phyloP scores from a whole-genome alignment of 768 basidiomycete genomes.

The Gymnopilus dilepis region DNA sequence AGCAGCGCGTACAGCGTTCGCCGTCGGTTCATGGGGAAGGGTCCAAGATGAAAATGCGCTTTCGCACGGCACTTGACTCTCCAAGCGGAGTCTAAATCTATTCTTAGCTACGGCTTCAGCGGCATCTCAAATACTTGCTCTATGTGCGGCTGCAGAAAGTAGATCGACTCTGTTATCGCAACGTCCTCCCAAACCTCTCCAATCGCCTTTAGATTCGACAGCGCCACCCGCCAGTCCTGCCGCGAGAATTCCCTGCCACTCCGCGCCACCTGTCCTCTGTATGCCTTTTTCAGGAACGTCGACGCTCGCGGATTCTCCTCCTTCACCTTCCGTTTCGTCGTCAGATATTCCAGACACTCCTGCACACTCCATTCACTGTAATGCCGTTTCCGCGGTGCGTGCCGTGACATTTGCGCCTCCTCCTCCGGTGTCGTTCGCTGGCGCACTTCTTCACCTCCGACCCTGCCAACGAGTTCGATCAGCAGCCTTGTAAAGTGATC shows the following conservation, averaged over 20 bases:
- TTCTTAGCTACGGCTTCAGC: neutral
- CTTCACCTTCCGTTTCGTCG: conserved; percentile 17
- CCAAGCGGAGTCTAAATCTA: neutral
- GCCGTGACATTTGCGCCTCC: conserved; percentile 48
- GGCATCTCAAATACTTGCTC: conserved; percentile 47
- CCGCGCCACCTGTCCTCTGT: conserved; percentile 54
- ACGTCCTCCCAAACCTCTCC: conserved; percentile 59
- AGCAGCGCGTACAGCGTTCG: conserved; percentile 50
- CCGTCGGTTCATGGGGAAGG: conserved; percentile 49
- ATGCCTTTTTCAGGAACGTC: conserved; percentile 49
- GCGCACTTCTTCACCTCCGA: conserved; percentile 53
- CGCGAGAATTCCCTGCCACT: conserved; percentile 79
- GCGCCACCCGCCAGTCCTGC: conserved; percentile 64
- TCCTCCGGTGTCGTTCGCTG: conserved; percentile 34
- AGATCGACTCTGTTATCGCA: conserved; percentile 55
- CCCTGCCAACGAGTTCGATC: conserved; percentile 57
- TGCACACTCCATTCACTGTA: conserved; percentile 56
- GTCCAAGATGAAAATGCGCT: conserved; percentile 10
- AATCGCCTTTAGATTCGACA: conserved; percentile 51
- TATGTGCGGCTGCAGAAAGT: conserved; percentile 53
- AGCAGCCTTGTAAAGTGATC: conserved; percentile 72
- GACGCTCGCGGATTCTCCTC: conserved; percentile 49
- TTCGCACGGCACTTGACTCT: neutral
- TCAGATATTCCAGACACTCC: conserved; percentile 65
- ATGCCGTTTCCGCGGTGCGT: conserved; percentile 62